Evolutionary conservation across 176 grass and related monocot species (phyloP).

Genomic region (Echinochloa phyllopogon): DNA sequence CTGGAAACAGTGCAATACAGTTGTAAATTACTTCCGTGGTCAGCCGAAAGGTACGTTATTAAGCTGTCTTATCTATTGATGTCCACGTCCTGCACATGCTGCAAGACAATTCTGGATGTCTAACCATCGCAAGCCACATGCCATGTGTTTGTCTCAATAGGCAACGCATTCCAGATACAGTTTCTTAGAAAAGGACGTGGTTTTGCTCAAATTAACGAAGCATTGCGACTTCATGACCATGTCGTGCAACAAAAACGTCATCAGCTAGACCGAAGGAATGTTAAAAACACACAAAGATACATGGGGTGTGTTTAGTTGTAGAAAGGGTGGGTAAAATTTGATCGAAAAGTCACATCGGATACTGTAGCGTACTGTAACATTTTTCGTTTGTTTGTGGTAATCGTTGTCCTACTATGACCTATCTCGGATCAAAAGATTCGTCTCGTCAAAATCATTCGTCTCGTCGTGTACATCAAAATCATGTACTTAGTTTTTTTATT

Average conservation of each 20-base stretch:
- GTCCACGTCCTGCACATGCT: not conserved
- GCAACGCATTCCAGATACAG: not conserved
- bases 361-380: too few relatives aligned
- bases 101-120: not conserved
- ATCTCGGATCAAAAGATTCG: too few relatives aligned
- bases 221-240: not conserved
- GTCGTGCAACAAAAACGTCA: not conserved
- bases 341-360: too few relatives aligned
- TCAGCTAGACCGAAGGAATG: not conserved
- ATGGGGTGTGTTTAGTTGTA: too few relatives aligned
- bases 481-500: too few relatives aligned
- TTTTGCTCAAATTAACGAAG: not conserved
- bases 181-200: not conserved
- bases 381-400: too few relatives aligned
- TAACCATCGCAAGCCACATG: not conserved
- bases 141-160: slow-evolving; percentile 8
- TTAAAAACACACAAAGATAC: too few relatives aligned
- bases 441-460: too few relatives aligned
- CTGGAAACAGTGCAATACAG: not conserved
- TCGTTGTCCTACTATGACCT: too few relatives aligned
- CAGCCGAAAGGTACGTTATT: not conserved
- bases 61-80: not conserved
- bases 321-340: too few relatives aligned
- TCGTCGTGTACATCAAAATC: too few relatives aligned
- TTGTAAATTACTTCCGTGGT: not conserved